phyloP scores from a whole-genome alignment of 2,329 filamentous ascomycete genomes.

The Talaromyces marneffei region DNA sequence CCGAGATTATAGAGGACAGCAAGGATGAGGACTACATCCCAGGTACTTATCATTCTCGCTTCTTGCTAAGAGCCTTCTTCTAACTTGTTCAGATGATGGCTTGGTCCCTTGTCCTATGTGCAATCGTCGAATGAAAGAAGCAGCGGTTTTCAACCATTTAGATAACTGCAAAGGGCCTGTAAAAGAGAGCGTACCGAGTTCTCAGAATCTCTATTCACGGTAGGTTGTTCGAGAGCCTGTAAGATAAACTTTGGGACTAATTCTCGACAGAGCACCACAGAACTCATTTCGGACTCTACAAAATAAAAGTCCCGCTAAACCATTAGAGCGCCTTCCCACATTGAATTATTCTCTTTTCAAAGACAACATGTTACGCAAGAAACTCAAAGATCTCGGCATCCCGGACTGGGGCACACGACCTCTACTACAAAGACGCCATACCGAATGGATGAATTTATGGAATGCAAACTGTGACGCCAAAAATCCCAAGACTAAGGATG shows the following conservation, averaged over 20 bases:
- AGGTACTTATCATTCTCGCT: conserved; percentile 22
- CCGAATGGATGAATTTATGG: conserved; percentile 91
- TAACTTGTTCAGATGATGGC: conserved; percentile 55
- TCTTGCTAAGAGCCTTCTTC: conserved; percentile 12
- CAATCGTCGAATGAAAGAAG: conserved; percentile 68
- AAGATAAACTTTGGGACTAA: conserved; percentile 17
- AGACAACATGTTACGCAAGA: conserved; percentile 70
- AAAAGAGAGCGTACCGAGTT: conserved; percentile 16
- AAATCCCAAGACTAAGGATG: conserved; percentile 61
- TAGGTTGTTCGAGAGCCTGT: conserved; percentile 16
- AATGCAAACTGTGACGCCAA: conserved; percentile 93
- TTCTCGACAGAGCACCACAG: conserved; percentile 6
- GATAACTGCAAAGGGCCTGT: conserved; percentile 53
- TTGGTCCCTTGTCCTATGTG: conserved; percentile 83
- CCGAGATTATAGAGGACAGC: conserved; percentile 36
- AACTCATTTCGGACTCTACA: neutral
- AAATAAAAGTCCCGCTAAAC: conserved; percentile 23
- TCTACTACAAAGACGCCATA: conserved; percentile 72
- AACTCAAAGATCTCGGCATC: conserved; percentile 73
- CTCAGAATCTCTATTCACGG: conserved; percentile 21
- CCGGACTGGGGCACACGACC: conserved; percentile 61
- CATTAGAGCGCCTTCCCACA: conserved; percentile 63
- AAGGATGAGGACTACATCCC: conserved; percentile 37
- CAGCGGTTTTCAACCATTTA: conserved; percentile 72
- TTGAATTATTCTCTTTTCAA: conserved; percentile 85